Percentiles rank a stretch among this genome's conserved stretches.
Conservation (phyloP, 2,329 filamentous ascomycete species). For the Aspergillus unguis region DNA sequence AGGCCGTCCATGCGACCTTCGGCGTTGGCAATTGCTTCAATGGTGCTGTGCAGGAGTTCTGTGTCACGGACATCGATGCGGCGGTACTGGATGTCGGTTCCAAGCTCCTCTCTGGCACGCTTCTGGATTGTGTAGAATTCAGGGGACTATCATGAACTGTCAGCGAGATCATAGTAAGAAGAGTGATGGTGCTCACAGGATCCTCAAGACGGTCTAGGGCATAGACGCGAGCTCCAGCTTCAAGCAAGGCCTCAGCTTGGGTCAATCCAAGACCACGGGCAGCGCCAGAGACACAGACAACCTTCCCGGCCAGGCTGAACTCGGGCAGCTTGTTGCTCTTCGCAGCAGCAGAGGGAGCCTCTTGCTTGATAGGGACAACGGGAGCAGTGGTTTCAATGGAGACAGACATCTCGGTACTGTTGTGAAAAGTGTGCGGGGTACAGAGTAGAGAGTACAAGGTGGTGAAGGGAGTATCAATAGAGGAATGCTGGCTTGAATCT, state of each 20-base stretch:
- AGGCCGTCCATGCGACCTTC: slow-evolving; percentile 76
- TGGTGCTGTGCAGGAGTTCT: slow-evolving; percentile 61
- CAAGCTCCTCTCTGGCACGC: slow-evolving; percentile 62
- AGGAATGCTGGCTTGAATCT: not conserved
- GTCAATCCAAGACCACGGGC: slow-evolving; percentile 70
- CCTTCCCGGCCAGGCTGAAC: slow-evolving; percentile 69
- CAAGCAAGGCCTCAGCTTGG: slow-evolving; percentile 68
- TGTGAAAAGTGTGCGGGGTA: not conserved
- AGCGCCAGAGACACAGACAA: slow-evolving; percentile 68
- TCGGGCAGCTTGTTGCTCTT: slow-evolving; percentile 57
- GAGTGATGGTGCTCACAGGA: slow-evolving; percentile 26
- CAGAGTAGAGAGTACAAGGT: not conserved
- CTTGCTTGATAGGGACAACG: slow-evolving; percentile 27
- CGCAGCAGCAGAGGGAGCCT: slow-evolving; percentile 19
- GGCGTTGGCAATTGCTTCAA: slow-evolving; percentile 65
- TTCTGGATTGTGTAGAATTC: slow-evolving; percentile 65
- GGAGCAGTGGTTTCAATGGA: slow-evolving; percentile 31
- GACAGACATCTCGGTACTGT: slow-evolving; percentile 28
- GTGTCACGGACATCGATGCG: slow-evolving; percentile 77
- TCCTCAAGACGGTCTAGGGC: slow-evolving; percentile 43
- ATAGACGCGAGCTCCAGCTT: slow-evolving; percentile 65
- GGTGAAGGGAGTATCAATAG: not conserved
- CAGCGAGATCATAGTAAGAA: not conserved
- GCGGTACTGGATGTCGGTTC: slow-evolving; percentile 68
- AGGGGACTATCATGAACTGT: slow-evolving; percentile 36